These are phyloP conservation scores for Zopfia rhizophila DNA, from an alignment of 2,329 filamentous ascomycete species.

Conservation along the genomic window DNA sequence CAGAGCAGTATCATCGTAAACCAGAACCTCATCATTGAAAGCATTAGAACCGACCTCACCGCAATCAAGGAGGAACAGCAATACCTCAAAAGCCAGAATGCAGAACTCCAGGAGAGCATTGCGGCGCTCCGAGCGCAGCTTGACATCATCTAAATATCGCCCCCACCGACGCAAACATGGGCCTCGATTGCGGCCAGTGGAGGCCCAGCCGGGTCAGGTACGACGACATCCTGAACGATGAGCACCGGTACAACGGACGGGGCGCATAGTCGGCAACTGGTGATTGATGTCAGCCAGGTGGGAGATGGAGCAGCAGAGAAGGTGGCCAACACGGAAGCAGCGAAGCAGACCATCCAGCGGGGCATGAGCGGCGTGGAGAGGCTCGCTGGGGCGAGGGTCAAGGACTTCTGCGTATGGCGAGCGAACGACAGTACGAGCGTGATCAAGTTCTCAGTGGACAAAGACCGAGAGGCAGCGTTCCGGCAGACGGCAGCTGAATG, in stretches of 20 bases:
- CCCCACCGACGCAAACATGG: slow-evolving; percentile 16
- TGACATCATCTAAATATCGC: slow-evolving; percentile 13
- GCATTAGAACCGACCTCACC: slow-evolving; percentile 4
- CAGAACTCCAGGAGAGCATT: slow-evolving; percentile 8
- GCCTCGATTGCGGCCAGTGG: slow-evolving; percentile 18
- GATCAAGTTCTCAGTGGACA: slow-evolving; percentile 26
- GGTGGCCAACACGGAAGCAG: slow-evolving; percentile 15
- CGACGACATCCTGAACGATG: slow-evolving; percentile 4
- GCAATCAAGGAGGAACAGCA: slow-evolving; percentile 11
- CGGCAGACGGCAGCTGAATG: slow-evolving; percentile 22
- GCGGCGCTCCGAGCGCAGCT: slow-evolving; percentile 13
- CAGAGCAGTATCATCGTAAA: slow-evolving; percentile 15
- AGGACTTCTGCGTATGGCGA: slow-evolving; percentile 19
- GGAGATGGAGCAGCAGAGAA: slow-evolving; percentile 12
- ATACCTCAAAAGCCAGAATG: slow-evolving; percentile 12
- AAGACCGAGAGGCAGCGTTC: slow-evolving; percentile 25
- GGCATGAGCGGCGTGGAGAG: slow-evolving; percentile 18
- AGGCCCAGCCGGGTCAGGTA: slow-evolving; percentile 9
- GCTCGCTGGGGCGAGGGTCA: slow-evolving; percentile 14
- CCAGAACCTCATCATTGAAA: slow-evolving; percentile 9
- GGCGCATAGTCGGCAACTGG: slow-evolving; percentile 14
- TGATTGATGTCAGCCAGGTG: slow-evolving; percentile 19
- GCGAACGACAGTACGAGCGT: slow-evolving; percentile 19
- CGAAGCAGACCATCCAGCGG: slow-evolving; percentile 18
- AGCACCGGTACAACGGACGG: slow-evolving; percentile 9